A percentile compares a stretch with the other conserved stretches of the same genome.
These are phyloP conservation scores for Gracilaria caudata DNA, from an alignment of 23 red algal genomes.

Conservation along the genomic window DNA sequence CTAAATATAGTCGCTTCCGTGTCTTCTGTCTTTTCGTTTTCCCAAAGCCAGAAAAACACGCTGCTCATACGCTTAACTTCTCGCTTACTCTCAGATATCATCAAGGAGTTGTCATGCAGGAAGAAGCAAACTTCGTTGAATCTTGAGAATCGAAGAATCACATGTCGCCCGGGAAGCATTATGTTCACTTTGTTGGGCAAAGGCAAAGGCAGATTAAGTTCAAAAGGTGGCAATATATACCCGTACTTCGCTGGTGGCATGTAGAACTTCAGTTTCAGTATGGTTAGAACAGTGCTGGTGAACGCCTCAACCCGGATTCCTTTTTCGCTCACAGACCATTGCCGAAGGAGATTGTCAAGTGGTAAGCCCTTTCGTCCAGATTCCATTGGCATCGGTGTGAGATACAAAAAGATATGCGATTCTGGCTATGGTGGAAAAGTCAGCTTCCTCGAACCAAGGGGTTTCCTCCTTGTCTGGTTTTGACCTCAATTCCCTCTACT, in stretches of 20 bases:
- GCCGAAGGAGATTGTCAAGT: neutral
- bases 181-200: slow-evolving; percentile 20
- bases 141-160: slow-evolving; percentile 14
- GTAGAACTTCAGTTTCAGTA: slow-evolving; percentile 21
- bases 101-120: slow-evolving; percentile 3
- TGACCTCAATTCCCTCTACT: too few relatives aligned
- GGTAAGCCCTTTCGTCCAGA: neutral
- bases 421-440: neutral
- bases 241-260: neutral
- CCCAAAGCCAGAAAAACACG: slow-evolving; percentile 6
- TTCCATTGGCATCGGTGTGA: neutral
- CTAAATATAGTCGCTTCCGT: neutral
- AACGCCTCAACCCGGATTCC: slow-evolving; percentile 19
- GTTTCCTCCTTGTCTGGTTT: too few relatives aligned
- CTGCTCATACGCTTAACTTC: neutral
- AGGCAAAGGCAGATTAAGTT: slow-evolving; percentile 11
- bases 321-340: slow-evolving; percentile 2
- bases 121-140: slow-evolving; percentile 27
- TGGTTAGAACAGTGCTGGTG: neutral
- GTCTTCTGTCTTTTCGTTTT: neutral
- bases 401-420: neutral
- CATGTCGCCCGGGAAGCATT: slow-evolving; percentile 21
- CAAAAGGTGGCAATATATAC: slow-evolving; percentile 13
- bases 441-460: too few relatives aligned
- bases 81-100: neutral